Evolutionary conservation across 768 basidiomycete species (phyloP).

Genomic region (Termitomyces sp.): DNA sequence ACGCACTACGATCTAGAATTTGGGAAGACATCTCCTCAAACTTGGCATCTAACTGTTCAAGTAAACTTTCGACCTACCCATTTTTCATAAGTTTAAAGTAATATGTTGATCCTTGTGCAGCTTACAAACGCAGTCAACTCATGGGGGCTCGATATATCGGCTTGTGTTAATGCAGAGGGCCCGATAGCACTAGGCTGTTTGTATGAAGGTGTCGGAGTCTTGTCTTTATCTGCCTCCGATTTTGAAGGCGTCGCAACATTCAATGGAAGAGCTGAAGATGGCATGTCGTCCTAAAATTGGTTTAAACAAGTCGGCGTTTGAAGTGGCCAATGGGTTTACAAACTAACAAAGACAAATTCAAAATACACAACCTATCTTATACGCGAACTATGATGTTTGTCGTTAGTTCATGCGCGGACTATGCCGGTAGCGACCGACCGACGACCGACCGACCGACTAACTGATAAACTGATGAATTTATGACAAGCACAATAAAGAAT

Average conservation of each 20-base stretch:
- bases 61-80: slow-evolving; percentile 74
- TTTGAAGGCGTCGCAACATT: slow-evolving; percentile 61
- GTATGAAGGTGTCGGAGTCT: slow-evolving; percentile 42
- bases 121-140: slow-evolving; percentile 92
- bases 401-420: no score
- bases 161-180: slow-evolving; percentile 33
- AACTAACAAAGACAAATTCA: slow-evolving; percentile 2
- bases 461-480: no score
- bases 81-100: neutral
- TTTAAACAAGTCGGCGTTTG: neutral
- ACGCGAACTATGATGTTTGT: no score
- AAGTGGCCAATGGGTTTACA: neutral
- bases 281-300: slow-evolving; percentile 17
- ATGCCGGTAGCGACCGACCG: no score
- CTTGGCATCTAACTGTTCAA: slow-evolving; percentile 84
- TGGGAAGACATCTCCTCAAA: slow-evolving; percentile 93
- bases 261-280: slow-evolving; percentile 58
- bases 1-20: slow-evolving; percentile 77
- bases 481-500: no score
- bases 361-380: no score
- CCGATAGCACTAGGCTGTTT: slow-evolving; percentile 36
- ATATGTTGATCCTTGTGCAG: slow-evolving; percentile 9
- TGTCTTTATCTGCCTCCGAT: slow-evolving; percentile 38
- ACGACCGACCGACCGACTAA: no score
- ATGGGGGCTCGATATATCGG: slow-evolving; percentile 87